Conservation (phyloP, 2,329 filamentous ascomycete genomes). For the Diaporthe velutina region DNA sequence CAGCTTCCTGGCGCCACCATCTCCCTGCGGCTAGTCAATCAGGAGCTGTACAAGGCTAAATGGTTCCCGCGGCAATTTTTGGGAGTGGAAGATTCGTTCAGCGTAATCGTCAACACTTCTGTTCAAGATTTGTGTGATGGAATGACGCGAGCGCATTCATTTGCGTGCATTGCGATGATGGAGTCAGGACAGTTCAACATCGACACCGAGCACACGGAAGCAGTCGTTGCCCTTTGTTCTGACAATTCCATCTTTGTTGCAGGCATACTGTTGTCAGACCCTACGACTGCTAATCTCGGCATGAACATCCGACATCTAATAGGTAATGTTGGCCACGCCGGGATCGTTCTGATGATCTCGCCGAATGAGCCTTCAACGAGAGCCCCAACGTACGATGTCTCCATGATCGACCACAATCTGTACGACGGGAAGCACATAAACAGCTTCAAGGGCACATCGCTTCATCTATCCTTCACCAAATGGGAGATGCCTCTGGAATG, state of each 20-base stretch:
- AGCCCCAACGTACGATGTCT: not conserved
- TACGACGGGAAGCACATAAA: not conserved
- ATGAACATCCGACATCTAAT: not conserved
- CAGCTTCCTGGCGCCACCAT: not conserved
- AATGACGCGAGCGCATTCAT: slow-evolving; percentile 1
- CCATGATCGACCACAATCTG: not conserved
- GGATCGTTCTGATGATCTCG: not conserved
- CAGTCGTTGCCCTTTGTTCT: not conserved
- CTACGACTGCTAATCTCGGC: not conserved
- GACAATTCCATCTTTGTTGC: slow-evolving; percentile 7
- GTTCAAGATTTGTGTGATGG: not conserved
- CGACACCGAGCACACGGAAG: not conserved
- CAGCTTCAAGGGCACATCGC: not conserved
- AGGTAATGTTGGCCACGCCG: not conserved
- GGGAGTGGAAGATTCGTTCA: not conserved
- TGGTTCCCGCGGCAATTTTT: not conserved
- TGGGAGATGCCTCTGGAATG: not conserved
- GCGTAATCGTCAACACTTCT: not conserved
- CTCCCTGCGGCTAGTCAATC: not conserved
- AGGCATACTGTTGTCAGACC: not conserved
- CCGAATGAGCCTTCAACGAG: not conserved
- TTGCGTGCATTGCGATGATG: not conserved
- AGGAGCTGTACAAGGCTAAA: not conserved
- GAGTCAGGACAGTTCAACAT: not conserved
- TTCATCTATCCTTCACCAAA: not conserved